phyloP scores from a whole-genome alignment of 768 basidiomycete genomes.

The Tylopilus subfusipes region DNA sequence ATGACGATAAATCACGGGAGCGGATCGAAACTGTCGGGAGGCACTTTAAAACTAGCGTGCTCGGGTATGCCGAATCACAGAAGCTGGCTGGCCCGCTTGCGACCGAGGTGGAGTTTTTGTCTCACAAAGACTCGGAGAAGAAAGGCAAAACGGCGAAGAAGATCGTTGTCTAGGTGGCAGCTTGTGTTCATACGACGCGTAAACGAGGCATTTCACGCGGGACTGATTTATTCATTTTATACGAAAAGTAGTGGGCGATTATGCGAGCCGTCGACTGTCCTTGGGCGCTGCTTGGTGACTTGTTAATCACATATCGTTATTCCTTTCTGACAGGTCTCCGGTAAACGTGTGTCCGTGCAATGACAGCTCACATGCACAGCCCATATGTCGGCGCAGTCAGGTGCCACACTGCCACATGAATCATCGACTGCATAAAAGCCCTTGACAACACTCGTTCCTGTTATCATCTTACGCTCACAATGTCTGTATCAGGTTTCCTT shows the following conservation, averaged over 20 bases:
- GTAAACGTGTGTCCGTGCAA: background rate
- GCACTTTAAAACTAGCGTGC: conserved; percentile 89
- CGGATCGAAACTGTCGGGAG: conserved; percentile 81
- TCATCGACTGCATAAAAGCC: conserved; percentile 16
- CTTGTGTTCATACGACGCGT: conserved; percentile 15
- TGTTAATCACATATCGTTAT: conserved; percentile 25
- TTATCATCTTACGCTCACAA: conserved; percentile 26
- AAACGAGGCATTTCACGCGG: conserved; percentile 15
- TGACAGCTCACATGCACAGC: conserved; percentile 6
- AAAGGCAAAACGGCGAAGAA: conserved; percentile 84
- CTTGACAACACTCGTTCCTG: conserved; percentile 15
- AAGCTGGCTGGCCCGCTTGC: conserved; percentile 82
- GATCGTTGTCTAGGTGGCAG: conserved; percentile 54
- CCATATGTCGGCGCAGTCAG: conserved; percentile 6
- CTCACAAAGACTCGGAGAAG: conserved; percentile 94
- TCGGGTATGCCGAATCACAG: conserved; percentile 74
- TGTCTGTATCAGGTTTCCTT: conserved; percentile 63
- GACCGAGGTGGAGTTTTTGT: conserved; percentile 92
- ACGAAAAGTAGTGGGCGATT: conserved; percentile 24
- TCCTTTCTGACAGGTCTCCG: conserved; percentile 8
- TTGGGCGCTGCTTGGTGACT: conserved; percentile 21
- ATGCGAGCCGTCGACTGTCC: conserved; percentile 17
- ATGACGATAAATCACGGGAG: conserved; percentile 62
- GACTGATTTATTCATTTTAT: conserved; percentile 33
- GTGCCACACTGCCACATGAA: conserved; percentile 21